Evolutionary conservation across 768 basidiomycete species (phyloP).

Genomic region (Lyophyllum shimeji): DNA sequence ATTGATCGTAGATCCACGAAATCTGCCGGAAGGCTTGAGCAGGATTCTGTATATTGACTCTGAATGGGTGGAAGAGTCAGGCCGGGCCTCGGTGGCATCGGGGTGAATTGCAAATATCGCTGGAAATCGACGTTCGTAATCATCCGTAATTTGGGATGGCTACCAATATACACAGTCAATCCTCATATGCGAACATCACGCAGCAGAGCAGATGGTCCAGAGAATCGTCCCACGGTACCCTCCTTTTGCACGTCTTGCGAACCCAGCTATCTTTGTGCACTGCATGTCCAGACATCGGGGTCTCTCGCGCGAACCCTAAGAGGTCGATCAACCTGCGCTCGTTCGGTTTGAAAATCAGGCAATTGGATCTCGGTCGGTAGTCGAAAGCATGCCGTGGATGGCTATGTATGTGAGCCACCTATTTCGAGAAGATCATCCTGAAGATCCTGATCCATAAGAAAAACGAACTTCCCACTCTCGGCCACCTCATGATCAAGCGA

Average conservation of each 20-base stretch:
- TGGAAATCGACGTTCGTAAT: slow-evolving; percentile 3
- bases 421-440: background rate
- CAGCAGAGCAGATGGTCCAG: background rate
- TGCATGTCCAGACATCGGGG: background rate
- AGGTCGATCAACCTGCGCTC: background rate
- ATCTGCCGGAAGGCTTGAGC: slow-evolving; percentile 1
- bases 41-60: background rate
- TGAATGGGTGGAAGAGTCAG: background rate
- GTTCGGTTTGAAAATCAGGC: background rate
- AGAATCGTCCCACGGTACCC: slow-evolving; percentile 1
- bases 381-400: background rate
- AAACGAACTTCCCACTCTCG: slow-evolving; percentile 4
- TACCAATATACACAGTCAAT: background rate
- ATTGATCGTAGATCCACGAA: background rate
- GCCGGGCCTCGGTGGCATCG: background rate
- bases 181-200: too few relatives aligned
- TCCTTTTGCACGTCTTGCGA: slow-evolving; percentile 6
- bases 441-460: background rate
- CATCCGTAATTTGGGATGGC: background rate
- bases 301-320: slow-evolving; percentile 5
- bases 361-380: background rate
- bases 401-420: background rate
- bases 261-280: slow-evolving; percentile 5
- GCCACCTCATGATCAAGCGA: slow-evolving; percentile 18
- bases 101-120: slow-evolving; percentile 3